These are phyloP conservation scores for Amaranthus palmeri DNA, from an alignment of 148 eudicot species.

Conservation along the genomic window DNA sequence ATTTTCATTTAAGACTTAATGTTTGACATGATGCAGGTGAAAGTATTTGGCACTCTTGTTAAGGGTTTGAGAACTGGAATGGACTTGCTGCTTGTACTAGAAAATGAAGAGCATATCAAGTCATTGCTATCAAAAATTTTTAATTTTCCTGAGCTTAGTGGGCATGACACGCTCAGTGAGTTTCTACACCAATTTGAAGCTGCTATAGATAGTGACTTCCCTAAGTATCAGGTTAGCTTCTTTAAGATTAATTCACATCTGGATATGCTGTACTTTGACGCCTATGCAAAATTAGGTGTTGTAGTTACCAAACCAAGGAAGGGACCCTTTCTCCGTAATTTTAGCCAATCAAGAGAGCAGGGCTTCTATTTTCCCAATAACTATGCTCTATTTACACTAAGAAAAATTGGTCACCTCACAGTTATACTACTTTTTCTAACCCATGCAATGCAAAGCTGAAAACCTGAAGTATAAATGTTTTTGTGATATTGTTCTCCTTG, in stretches of 20 bases:
- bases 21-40: constrained; percentile 52
- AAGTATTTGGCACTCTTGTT: constrained; percentile 72
- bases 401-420: neutral
- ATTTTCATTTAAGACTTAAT: neutral
- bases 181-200: constrained; percentile 87
- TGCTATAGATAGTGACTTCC: constrained; percentile 90
- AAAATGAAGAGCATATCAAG: constrained; percentile 38
- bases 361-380: neutral
- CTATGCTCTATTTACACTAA: neutral
- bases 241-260: constrained; percentile 7
- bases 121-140: constrained; percentile 50
- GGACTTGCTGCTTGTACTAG: constrained; percentile 51
- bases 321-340: neutral
- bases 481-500: no score
- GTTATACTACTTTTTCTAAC: neutral
- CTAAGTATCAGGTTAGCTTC: constrained; percentile 69
- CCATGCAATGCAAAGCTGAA: no score
- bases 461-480: no score
- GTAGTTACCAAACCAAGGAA: neutral
- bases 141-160: constrained; percentile 61
- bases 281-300: neutral
- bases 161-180: constrained; percentile 58
- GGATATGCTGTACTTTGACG: neutral
- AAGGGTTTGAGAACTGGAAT: constrained; percentile 77
- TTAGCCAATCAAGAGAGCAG: neutral